Base-by-base conservation (phyloP, 2,329 filamentous ascomycete species). In the Trichoderma koningiopsis region DNA sequence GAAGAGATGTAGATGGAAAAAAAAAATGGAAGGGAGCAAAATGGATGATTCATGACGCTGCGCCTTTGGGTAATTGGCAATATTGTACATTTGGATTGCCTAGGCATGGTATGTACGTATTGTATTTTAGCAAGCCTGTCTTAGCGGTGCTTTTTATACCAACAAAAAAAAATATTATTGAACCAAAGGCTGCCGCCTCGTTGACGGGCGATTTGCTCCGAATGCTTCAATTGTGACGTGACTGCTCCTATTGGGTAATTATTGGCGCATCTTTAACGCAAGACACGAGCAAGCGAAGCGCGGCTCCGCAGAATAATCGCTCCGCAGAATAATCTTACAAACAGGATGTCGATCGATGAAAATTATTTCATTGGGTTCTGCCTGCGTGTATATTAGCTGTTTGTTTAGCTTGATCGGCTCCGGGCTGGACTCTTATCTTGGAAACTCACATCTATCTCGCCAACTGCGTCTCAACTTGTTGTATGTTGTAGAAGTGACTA, bases 21-120 rank as follows among this genome's bases (percentile, higher is more conserved):
- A 8, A 19, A 52, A 19, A 27, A 5, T 3, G 22, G 13, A 49
- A 31, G 24, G 53, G 11, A 53, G 6, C 14, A 27, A 65, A 47
- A 27, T 19, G 11, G 63, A 49, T 52, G 55, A 52, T 59, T 52
- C 31, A 40, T 40, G 53, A 59, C 35, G 52, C 19, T 58, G 35
- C 40, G n/a, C 53, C 29, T 49, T 29, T 33, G 37, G 31, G 33
- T 58, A 55, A 10, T 27, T 52, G 31, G 55, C 55, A 19, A 24
- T 52, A 31, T 19, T 59, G 55, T 59, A 59, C 13, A 29, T 52
- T 58, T 10, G 27, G 11, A 67, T 37, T 24, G 55, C 40, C 22
- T n/a, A 27, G 35, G 22, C 64, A 67, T 47, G 16, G n/a, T 37
- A 52, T 67, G 55, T 67, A 67, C 29, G 52, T 66, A 58, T n/a